Percentiles rank a stretch among this genome's conserved stretches.
Evolutionary conservation across 441 rosid genomes (phyloP).

Genomic region (Jatropha multifida): DNA sequence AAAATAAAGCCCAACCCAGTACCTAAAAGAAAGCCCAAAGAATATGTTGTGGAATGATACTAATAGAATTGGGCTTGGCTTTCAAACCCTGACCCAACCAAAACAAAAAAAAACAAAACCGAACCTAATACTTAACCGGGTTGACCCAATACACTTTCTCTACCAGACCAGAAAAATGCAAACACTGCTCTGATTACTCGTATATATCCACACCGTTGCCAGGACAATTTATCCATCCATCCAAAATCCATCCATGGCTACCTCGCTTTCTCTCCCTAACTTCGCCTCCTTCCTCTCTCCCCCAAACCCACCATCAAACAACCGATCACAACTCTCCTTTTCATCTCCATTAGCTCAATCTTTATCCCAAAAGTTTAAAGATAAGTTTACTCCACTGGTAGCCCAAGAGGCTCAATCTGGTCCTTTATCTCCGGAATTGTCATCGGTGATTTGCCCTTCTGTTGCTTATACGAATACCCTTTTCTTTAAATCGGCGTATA

Average conservation of each 20-base stretch:
- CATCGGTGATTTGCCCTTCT: constrained; percentile 66
- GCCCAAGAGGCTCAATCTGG: constrained; percentile 30
- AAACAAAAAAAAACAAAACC: neutral
- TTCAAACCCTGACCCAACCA: too few relatives aligned
- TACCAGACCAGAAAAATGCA: neutral
- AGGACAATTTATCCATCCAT: neutral
- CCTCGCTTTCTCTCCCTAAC: constrained; percentile 50
- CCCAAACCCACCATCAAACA: constrained; percentile 43
- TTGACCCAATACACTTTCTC: neutral
- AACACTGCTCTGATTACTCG: neutral
- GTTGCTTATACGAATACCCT: constrained; percentile 66
- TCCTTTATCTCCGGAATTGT: constrained; percentile 41
- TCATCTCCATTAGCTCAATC: constrained; percentile 16
- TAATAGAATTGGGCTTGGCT: neutral
- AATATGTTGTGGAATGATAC: too few relatives aligned
- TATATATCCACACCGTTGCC: constrained; percentile 2
- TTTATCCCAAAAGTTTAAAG: constrained; percentile 31
- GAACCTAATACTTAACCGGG: neutral
- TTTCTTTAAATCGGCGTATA: constrained; percentile 65
- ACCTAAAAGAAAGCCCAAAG: too few relatives aligned
- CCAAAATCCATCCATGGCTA: constrained; percentile 50
- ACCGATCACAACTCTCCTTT: constrained; percentile 30
- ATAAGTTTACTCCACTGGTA: constrained; percentile 26
- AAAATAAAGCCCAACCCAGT: too few relatives aligned
- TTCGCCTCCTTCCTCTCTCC: constrained; percentile 65